Evolutionary conservation across 805 yeast species (phyloP).

Genomic region (Hanseniaspora lachancei): DNA sequence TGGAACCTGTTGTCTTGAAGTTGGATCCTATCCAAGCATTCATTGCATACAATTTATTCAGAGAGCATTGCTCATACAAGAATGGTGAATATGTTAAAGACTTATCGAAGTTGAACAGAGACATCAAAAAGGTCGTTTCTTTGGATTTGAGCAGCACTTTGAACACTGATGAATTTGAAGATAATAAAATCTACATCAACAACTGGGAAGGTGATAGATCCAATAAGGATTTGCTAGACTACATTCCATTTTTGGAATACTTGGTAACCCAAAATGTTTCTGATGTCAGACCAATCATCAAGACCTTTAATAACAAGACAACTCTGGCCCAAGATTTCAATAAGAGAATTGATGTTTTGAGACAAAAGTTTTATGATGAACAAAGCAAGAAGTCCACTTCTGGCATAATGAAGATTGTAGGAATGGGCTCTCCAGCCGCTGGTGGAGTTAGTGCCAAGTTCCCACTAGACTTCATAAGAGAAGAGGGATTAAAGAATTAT

Average conservation of each 20-base stretch:
- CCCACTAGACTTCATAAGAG: slow-evolving; percentile 79
- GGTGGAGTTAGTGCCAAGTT: slow-evolving; percentile 31
- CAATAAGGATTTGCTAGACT: slow-evolving; percentile 56
- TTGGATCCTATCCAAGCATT: slow-evolving; percentile 88
- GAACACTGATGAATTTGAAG: slow-evolving; percentile 35
- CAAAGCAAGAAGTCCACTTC: slow-evolving; percentile 32
- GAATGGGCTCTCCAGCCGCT: slow-evolving; percentile 33
- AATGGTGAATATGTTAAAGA: slow-evolving; percentile 88
- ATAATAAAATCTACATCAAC: slow-evolving; percentile 74
- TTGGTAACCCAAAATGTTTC: slow-evolving; percentile 71
- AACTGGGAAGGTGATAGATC: slow-evolving; percentile 78
- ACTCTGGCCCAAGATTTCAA: slow-evolving; percentile 68
- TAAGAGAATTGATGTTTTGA: slow-evolving; percentile 60
- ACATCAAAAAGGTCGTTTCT: slow-evolving; percentile 62
- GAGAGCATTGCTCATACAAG: slow-evolving; percentile 75
- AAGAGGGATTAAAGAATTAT: slow-evolving; percentile 83
- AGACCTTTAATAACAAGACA: slow-evolving; percentile 53
- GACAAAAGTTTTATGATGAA: slow-evolving; percentile 56
- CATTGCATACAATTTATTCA: slow-evolving; percentile 71
- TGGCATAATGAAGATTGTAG: slow-evolving; percentile 51
- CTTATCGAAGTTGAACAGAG: slow-evolving; percentile 80
- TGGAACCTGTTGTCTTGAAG: slow-evolving; percentile 72
- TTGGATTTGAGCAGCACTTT: slow-evolving; percentile 53
- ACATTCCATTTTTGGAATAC: slow-evolving; percentile 90
- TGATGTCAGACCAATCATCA: slow-evolving; percentile 82